phyloP scores from a whole-genome alignment of 768 basidiomycete species.

The Paxillus involutus region DNA sequence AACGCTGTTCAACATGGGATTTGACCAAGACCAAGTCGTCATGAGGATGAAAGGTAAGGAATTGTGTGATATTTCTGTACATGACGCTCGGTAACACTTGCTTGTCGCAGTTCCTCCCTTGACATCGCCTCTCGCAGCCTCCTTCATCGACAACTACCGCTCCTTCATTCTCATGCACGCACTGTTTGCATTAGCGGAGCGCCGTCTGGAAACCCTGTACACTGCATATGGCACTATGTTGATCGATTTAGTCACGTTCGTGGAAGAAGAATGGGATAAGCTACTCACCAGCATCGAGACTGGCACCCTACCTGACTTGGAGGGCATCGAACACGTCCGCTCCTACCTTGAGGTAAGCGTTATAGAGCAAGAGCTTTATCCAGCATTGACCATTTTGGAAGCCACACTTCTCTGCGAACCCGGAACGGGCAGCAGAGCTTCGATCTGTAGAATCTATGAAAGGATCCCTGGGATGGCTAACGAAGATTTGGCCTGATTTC shows the following conservation, averaged over 20 bases:
- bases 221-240: constrained; percentile 1
- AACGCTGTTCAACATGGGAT: background rate
- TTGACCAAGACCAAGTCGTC: background rate
- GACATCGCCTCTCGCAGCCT: constrained; percentile 5
- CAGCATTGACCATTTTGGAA: background rate
- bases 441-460: constrained; percentile 1
- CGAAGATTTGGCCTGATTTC: background rate
- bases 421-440: constrained; percentile 3
- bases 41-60: background rate
- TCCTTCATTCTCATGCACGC: constrained; percentile 8
- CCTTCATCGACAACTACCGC: constrained; percentile 9
- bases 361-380: too few species aligned
- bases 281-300: background rate
- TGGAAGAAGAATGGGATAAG: constrained; percentile 2
- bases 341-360: background rate
- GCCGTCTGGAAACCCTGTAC: background rate
- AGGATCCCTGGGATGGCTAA: constrained; percentile 1
- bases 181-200: constrained; percentile 8
- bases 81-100: background rate
- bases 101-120: background rate
- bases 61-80: background rate
- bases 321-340: constrained; percentile 3
- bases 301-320: constrained; percentile 1
- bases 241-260: constrained; percentile 4
- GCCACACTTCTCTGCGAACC: background rate